Percentiles rank a stretch among this genome's conserved stretches.
These are phyloP conservation scores for Lactifluus rugatus DNA, from an alignment of 768 basidiomycete genomes.

Conservation along the genomic window DNA sequence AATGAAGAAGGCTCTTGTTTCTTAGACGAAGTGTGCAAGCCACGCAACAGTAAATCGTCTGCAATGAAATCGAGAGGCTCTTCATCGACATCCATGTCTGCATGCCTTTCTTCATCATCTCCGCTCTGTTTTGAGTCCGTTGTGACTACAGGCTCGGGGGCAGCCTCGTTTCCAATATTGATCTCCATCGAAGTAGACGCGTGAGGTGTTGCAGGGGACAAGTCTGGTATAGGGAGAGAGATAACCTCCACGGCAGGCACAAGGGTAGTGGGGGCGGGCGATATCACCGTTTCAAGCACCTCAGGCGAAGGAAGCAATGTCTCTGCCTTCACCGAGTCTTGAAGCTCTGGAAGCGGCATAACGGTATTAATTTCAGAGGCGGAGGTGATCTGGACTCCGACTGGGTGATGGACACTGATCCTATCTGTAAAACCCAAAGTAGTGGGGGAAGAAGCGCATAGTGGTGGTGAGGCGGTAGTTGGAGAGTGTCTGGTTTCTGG, in stretches of 20 bases:
- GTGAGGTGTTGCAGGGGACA: background rate
- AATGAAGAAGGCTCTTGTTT: background rate
- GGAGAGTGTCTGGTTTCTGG: background rate
- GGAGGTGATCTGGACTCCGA: background rate
- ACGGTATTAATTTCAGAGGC: background rate
- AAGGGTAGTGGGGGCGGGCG: background rate
- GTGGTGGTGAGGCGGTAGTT: background rate
- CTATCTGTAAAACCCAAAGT: background rate
- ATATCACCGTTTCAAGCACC: background rate
- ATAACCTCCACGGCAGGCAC: background rate
- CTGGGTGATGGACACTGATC: background rate
- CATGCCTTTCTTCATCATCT: constrained; percentile 23
- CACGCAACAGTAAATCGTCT: constrained; percentile 22
- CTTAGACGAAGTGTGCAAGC: constrained; percentile 14
- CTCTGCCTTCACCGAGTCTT: background rate
- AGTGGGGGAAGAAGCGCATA: background rate
- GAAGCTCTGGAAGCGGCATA: background rate
- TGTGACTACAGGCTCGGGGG: background rate
- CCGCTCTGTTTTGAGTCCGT: background rate
- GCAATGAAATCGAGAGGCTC: constrained; percentile 65
- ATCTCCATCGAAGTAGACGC: background rate
- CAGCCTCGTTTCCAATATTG: background rate
- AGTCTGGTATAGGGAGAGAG: background rate
- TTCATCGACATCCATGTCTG: constrained; percentile 49
- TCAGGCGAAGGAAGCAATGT: background rate